Evolutionary conservation across 352 stramenopile genomes (phyloP).

Genomic region (Pythium monospermum): DNA sequence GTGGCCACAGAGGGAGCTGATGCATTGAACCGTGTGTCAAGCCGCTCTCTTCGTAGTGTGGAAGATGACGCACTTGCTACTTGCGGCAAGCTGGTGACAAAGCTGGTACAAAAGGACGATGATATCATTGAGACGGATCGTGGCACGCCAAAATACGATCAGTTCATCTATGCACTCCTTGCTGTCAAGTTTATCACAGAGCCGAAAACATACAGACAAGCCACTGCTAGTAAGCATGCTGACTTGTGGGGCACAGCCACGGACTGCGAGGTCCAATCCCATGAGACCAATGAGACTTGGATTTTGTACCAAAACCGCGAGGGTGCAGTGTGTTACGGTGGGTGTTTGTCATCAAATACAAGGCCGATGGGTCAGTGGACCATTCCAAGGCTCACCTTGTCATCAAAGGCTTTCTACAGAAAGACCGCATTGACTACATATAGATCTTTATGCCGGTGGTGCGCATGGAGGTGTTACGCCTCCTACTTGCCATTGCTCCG

Average conservation of each 20-base stretch:
- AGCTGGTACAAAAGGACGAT: not conserved
- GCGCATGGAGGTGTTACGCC: not conserved
- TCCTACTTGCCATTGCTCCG: not conserved
- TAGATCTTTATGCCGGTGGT: constrained; percentile 6
- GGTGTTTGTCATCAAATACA: constrained; percentile 2
- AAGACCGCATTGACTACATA: constrained; percentile 3
- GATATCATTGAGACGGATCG: not conserved
- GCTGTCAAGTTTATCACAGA: not conserved
- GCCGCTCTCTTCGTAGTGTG: not conserved
- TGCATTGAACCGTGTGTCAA: not conserved
- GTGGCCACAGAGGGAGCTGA: not conserved
- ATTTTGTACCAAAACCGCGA: not conserved
- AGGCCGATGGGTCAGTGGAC: not conserved
- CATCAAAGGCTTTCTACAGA: constrained; percentile 1
- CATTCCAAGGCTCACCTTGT: constrained; percentile 11
- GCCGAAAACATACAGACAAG: not conserved
- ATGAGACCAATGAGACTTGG: not conserved
- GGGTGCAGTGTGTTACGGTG: not conserved
- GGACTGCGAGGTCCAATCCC: constrained; percentile 2
- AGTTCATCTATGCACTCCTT: constrained; percentile 1
- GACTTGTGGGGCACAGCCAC: not conserved
- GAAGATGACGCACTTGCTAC: not conserved
- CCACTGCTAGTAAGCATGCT: not conserved
- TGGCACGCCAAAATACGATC: not conserved
- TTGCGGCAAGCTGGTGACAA: not conserved